Percentiles rank a stretch among this genome's conserved stretches.
These are phyloP conservation scores for Jackrogersella multiformis DNA, from an alignment of 495 filamentous ascomycete species.

Conservation along the genomic window DNA sequence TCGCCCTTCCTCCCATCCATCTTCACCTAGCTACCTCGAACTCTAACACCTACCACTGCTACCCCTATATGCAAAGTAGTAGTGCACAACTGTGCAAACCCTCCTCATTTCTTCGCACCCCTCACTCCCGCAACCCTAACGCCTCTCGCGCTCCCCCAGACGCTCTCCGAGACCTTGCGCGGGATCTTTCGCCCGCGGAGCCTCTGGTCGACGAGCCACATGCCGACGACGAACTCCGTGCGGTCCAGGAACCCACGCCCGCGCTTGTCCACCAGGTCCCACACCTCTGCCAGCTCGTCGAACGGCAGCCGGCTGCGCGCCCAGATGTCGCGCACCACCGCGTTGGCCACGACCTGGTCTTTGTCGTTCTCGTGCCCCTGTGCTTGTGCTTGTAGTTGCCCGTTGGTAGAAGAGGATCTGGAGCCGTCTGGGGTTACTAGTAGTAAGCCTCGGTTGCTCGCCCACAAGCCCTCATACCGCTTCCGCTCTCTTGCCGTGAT, in stretches of 20 bases:
- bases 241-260: conserved; percentile 68
- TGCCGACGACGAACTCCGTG: conserved; percentile 92
- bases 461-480: conserved; percentile 97
- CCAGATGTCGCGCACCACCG: conserved; percentile 91
- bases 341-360: conserved; percentile 71
- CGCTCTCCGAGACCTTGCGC: conserved; percentile 75
- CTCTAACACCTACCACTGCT: no score
- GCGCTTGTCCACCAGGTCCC: conserved; percentile 80
- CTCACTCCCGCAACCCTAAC: conserved; percentile 48
- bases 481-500: conserved; percentile 82
- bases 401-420: not conserved
- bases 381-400: not conserved
- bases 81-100: not conserved
- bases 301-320: conserved; percentile 73
- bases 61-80: no score
- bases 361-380: not conserved
- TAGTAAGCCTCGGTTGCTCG: conserved; percentile 83
- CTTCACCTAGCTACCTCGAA: no score
- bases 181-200: conserved; percentile 90
- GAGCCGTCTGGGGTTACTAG: conserved; percentile 37
- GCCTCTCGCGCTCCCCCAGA: conserved; percentile 84
- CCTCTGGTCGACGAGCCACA: conserved; percentile 94
- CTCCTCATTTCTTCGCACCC: conserved; percentile 27
- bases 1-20: not conserved
- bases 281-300: conserved; percentile 79